Evolutionary conservation across 1,284 basidiomycete genomes (phyloP).

Genomic region (Ceratobasidium sp.): DNA sequence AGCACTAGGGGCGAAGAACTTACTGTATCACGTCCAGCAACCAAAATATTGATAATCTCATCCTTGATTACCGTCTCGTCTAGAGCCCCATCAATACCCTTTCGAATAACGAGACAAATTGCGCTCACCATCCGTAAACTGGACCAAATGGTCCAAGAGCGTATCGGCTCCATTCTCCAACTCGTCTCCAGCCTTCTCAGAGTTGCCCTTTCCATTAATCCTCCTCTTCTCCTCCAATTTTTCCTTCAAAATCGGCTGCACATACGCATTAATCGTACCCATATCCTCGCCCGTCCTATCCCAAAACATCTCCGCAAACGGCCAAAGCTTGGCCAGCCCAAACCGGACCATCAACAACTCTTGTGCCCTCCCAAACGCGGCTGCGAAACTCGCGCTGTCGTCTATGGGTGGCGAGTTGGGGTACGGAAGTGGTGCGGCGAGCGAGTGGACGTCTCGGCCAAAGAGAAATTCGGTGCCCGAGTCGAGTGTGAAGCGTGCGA

Average conservation of each 20-base stretch:
- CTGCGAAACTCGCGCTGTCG: slow-evolving; percentile 39
- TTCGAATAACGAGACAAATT: not conserved
- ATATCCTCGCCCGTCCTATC: slow-evolving; percentile 40
- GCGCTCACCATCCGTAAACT: slow-evolving; percentile 46
- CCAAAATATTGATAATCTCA: slow-evolving; percentile 50
- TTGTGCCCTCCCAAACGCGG: slow-evolving; percentile 43
- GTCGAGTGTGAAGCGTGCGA: slow-evolving; percentile 47
- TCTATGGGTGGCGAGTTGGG: not conserved
- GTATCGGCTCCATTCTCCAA: slow-evolving; percentile 43
- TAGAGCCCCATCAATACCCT: slow-evolving; percentile 5
- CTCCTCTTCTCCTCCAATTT: slow-evolving; percentile 41
- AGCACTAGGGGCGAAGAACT: not conserved
- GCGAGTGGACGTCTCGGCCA: slow-evolving; percentile 43
- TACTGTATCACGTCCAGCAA: slow-evolving; percentile 51
- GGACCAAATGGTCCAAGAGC: slow-evolving; percentile 48
- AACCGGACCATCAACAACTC: slow-evolving; percentile 1
- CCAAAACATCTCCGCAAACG: slow-evolving; percentile 43
- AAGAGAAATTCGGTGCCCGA: slow-evolving; percentile 50
- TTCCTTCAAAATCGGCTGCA: slow-evolving; percentile 44
- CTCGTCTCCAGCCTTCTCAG: slow-evolving; percentile 25
- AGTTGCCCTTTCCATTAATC: not conserved
- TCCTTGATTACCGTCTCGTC: slow-evolving; percentile 49
- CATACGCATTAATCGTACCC: slow-evolving; percentile 39
- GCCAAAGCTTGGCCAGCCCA: slow-evolving; percentile 37
- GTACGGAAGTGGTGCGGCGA: slow-evolving; percentile 45